Evolutionary conservation across 805 yeast species (phyloP).

Genomic region (Clavispora phyllophila): DNA sequence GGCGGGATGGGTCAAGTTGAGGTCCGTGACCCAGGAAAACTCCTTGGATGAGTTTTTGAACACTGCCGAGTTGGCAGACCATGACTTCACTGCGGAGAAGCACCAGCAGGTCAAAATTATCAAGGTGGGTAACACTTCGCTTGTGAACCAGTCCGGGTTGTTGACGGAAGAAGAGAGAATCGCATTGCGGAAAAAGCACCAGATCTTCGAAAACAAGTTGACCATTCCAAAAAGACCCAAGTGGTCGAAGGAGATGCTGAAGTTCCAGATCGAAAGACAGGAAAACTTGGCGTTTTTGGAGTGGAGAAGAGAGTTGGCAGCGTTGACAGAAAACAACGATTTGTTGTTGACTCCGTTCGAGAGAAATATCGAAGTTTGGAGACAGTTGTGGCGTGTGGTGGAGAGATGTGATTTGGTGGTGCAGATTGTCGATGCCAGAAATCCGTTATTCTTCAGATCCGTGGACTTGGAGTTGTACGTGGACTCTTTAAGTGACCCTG

Average conservation of each 20-base stretch:
- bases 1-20: constrained; percentile 82
- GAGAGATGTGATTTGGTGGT: constrained; percentile 92
- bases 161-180: constrained; percentile 64
- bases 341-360: constrained; percentile 92
- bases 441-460: constrained; percentile 86
- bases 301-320: constrained; percentile 91
- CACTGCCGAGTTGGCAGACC: constrained; percentile 94
- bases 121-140: constrained; percentile 54
- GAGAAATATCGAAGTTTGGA: constrained; percentile 96
- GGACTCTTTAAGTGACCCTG: constrained; percentile 58
- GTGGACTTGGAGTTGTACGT: constrained; percentile 83
- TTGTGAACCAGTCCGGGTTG: constrained; percentile 40
- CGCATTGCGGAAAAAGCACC: constrained; percentile 55
- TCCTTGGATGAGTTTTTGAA: constrained; percentile 90
- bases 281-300: constrained; percentile 88
- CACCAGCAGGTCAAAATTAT: constrained; percentile 79
- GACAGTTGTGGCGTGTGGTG: constrained; percentile 96
- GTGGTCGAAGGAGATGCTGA: constrained; percentile 73
- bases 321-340: constrained; percentile 78
- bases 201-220: constrained; percentile 61
- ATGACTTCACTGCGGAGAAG: constrained; percentile 92
- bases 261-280: constrained; percentile 71
- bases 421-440: constrained; percentile 96
- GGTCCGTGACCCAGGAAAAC: constrained; percentile 92
- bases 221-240: constrained; percentile 91